Conservation (phyloP, 192 early-diverging fungal species). For the Backusella sp. region DNA sequence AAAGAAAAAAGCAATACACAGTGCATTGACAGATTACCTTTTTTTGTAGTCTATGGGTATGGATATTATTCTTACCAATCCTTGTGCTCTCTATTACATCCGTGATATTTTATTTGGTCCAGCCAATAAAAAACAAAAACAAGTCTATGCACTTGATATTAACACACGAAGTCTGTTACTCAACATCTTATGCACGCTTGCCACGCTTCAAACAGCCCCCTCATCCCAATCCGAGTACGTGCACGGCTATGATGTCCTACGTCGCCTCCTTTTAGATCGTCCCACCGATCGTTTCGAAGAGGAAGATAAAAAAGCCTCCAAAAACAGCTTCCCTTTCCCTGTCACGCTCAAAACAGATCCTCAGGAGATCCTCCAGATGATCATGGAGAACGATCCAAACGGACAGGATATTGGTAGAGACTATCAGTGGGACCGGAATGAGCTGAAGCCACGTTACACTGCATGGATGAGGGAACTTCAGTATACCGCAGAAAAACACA, state of each 20-base stretch:
- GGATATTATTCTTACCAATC: conserved; percentile 28
- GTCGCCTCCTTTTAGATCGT: conserved; percentile 25
- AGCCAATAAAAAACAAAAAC: conserved; percentile 29
- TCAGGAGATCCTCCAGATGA: conserved; percentile 17
- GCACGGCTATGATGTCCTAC: conserved; percentile 36
- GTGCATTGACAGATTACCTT: background rate
- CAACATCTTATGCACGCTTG: conserved; percentile 34
- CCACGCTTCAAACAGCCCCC: conserved; percentile 25
- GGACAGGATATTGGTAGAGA: background rate
- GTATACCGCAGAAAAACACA: conserved; percentile 34
- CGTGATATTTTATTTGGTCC: conserved; percentile 38
- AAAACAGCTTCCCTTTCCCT: conserved; percentile 19
- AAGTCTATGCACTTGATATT: conserved; percentile 29
- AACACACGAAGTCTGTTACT: conserved; percentile 32
- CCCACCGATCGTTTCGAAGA: conserved; percentile 7
- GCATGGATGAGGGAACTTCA: conserved; percentile 42
- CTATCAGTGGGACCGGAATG: background rate
- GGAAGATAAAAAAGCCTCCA: background rate
- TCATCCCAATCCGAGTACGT: conserved; percentile 11
- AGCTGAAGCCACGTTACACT: conserved; percentile 27
- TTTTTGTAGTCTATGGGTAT: conserved; percentile 27
- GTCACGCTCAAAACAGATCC: conserved; percentile 32
- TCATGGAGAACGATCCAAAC: conserved; percentile 19
- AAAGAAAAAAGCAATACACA: background rate
- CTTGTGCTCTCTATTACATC: conserved; percentile 28